Evolutionary conservation across 768 basidiomycete species (phyloP).

Genomic region (Amanita jacksonii): DNA sequence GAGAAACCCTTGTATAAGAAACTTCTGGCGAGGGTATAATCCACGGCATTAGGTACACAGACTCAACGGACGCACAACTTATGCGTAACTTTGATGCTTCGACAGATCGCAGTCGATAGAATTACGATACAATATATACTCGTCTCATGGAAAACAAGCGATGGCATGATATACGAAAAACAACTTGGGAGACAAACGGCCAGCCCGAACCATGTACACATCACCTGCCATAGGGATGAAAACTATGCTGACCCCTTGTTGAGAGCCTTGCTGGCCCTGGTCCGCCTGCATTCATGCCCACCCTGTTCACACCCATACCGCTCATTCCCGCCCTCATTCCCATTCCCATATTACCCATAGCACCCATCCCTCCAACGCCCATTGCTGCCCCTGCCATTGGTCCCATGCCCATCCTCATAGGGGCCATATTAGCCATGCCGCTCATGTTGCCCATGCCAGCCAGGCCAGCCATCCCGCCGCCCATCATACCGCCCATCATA

Average conservation of each 20-base stretch:
- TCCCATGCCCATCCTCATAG: conserved; percentile 28
- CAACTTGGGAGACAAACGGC: not conserved
- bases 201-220: not conserved
- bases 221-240: conserved; percentile 57
- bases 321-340: conserved; percentile 17
- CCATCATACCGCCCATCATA: conserved; percentile 17
- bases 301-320: conserved; percentile 11
- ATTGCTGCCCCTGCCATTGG: conserved; percentile 19
- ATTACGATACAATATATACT: too few species aligned
- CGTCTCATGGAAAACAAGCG: not conserved
- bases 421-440: conserved; percentile 28
- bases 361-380: conserved; percentile 14
- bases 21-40: not conserved
- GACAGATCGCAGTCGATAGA: too few species aligned
- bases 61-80: too few species aligned
- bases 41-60: too few species aligned
- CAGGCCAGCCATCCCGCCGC: conserved; percentile 17
- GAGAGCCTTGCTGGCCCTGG: conserved; percentile 40
- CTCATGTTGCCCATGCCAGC: conserved; percentile 23
- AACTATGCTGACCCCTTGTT: conserved; percentile 47
- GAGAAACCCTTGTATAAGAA: not conserved
- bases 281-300: conserved; percentile 19
- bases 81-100: too few species aligned
- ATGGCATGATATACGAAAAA: not conserved
- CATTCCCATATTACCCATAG: conserved; percentile 14